Base-by-base conservation (phyloP, 2,329 filamentous ascomycete genomes). In the Drechslerella coelobrocha region DNA sequence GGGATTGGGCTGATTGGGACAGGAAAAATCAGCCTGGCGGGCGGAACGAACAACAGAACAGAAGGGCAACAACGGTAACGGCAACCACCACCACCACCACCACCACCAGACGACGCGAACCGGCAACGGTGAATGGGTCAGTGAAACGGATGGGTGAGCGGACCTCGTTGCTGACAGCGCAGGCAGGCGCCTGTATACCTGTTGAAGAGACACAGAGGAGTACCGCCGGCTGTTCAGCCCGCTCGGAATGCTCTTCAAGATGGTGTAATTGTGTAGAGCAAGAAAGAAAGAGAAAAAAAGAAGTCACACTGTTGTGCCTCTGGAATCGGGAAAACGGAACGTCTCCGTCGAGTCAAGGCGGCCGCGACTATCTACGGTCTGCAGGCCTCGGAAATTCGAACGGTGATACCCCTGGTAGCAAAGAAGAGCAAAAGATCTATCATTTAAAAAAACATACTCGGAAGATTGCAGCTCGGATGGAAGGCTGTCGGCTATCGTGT, bases 381-480 rank as follows among this genome's bases (percentile, higher is more conserved):
- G 53, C 29, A 31, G 12, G 29, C 50, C 34, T 51, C 56, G 53
- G 41, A 61, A 37, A 26, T 48, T 56, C 50, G 56, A 24, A 51
- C 37, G 45, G 66, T 63, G 59, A 50, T 63, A 71, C 66, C 47
- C 47, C 7, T 51, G 47, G 5, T 12, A 14, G 6, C 4, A 10
- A 23, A 53, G 65, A 41, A 41, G n/a, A 17, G 9, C 37, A 41
- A 41, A 17, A 41, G n/a, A 17, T 5, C 37, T 5, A 17, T 14
- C 5, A 45, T 19, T 19, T 17, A 21, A 10, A 4, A 69, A 29
- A 52, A 69, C 66, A 59, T 71, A 71, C 66, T 71, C 66, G 66
- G 66, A 63, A 63, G 66, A 63, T 71, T 71, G 66, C 66, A 71
- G 66, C 24, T 63, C 59, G 59, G 56, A 21, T 17, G 56, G 52